Evolutionary conservation across 257 asterid genomes (phyloP).

Genomic region (Nyctanthes arbortristis): DNA sequence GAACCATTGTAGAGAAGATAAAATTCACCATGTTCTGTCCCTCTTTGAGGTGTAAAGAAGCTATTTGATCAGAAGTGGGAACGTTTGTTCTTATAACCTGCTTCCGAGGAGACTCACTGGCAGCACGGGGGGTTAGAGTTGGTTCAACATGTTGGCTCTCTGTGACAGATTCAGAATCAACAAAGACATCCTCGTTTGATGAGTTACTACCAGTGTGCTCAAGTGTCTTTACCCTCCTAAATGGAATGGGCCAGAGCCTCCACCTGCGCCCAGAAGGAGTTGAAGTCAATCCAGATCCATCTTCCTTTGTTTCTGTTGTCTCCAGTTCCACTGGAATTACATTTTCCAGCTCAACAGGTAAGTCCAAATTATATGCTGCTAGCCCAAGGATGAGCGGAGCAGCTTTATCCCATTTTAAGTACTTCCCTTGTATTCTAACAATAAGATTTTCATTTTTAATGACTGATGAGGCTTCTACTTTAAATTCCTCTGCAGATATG

Average conservation of each 20-base stretch:
- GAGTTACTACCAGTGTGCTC: conserved; percentile 57
- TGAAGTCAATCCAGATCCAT: conserved; percentile 35
- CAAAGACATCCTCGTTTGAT: conserved; percentile 64
- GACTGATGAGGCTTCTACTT: conserved; percentile 52
- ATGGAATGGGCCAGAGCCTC: conserved; percentile 97
- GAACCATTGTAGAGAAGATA: conserved; percentile 83
- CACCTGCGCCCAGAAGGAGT: conserved; percentile 69
- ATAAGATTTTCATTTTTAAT: conserved; percentile 66
- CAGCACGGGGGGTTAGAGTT: conserved; percentile 37
- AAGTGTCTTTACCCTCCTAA: conserved; percentile 76
- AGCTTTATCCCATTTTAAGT: conserved; percentile 82
- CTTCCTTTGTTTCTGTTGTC: conserved; percentile 38
- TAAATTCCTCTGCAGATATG: conserved; percentile 66
- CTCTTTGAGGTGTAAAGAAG: conserved; percentile 82
- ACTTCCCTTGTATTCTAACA: conserved; percentile 69
- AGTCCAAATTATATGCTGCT: conserved; percentile 67
- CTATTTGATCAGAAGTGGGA: conserved; percentile 88
- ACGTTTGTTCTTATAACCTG: conserved; percentile 82
- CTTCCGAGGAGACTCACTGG: conserved; percentile 68
- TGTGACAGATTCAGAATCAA: conserved; percentile 58
- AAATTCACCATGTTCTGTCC: conserved; percentile 95
- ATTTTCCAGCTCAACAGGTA: conserved; percentile 50
- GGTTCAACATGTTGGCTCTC: conserved; percentile 39
- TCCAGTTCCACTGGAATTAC: conserved; percentile 60
- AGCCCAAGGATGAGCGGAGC: conserved; percentile 69